Evolutionary conservation across 768 basidiomycete genomes (phyloP).

Genomic region (Podaxis rugospora): DNA sequence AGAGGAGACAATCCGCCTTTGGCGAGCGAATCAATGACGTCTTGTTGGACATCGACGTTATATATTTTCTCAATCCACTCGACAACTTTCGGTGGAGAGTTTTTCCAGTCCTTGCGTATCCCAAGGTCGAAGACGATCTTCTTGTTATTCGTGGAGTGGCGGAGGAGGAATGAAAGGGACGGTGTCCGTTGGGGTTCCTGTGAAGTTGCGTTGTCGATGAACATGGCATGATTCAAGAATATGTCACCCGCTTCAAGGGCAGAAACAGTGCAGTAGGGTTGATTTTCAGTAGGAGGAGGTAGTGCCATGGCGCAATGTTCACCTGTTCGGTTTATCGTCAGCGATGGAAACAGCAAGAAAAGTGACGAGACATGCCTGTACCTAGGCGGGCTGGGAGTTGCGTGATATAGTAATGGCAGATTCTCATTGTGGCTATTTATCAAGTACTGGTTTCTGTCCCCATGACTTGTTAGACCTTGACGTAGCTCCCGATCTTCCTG

Average conservation of each 20-base stretch:
- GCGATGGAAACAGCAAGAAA: not conserved
- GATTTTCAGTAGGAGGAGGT: slow-evolving; percentile 35
- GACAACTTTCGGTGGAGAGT: slow-evolving; percentile 30
- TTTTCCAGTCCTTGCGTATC: slow-evolving; percentile 41
- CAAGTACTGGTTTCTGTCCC: no score
- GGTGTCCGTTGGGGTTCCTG: slow-evolving; percentile 30
- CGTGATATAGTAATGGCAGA: no score
- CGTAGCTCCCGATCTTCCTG: not conserved
- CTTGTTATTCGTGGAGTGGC: slow-evolving; percentile 35
- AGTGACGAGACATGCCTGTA: no score
- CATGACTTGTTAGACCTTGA: not conserved
- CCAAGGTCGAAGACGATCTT: slow-evolving; percentile 55
- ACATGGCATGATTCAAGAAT: slow-evolving; percentile 28
- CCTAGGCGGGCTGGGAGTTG: no score
- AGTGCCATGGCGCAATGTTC: slow-evolving; percentile 20
- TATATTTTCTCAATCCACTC: slow-evolving; percentile 23
- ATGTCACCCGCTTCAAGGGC: slow-evolving; percentile 51
- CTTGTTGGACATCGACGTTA: slow-evolving; percentile 27
- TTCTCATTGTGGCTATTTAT: no score
- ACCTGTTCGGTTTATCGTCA: not conserved
- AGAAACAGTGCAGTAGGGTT: slow-evolving; percentile 51
- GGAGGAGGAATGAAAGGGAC: slow-evolving; percentile 48
- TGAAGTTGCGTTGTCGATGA: slow-evolving; percentile 31
- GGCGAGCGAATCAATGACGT: slow-evolving; percentile 41
- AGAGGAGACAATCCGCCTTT: slow-evolving; percentile 43